Conservation (phyloP, 768 basidiomycete genomes). For the Lentinula lateritia region DNA sequence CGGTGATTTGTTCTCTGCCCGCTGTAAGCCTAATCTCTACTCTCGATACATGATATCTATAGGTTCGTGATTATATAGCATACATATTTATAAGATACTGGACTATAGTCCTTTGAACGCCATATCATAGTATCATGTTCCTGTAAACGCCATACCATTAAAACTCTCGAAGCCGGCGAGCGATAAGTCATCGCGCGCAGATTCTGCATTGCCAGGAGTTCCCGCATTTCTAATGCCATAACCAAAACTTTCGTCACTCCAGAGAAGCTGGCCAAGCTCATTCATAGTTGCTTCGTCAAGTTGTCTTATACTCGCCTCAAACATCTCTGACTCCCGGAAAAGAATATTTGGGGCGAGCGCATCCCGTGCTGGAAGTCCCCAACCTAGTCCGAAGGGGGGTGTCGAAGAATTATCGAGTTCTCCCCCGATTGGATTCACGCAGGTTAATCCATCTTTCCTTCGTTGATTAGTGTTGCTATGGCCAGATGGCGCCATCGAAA, state of each 20-base stretch:
- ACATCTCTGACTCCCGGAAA: conserved; percentile 5
- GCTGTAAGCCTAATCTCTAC: too few species aligned
- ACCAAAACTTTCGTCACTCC: background rate
- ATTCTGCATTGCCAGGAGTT: background rate
- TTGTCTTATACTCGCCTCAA: conserved; percentile 2
- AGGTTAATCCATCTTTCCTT: background rate
- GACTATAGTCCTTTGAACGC: background rate
- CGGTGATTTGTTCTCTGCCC: too few species aligned
- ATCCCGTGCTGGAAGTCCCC: conserved; percentile 4
- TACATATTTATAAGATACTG: background rate
- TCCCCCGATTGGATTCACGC: background rate
- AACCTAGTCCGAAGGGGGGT: background rate
- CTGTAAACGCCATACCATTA: background rate
- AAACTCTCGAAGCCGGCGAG: background rate
- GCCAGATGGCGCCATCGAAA: background rate
- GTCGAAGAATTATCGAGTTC: too few species aligned
- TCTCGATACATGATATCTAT: too few species aligned
- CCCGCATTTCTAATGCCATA: background rate
- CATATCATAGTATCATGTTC: background rate
- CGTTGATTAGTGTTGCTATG: background rate
- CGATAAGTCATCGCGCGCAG: background rate
- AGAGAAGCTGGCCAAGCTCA: conserved; percentile 6
- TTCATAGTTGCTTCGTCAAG: conserved; percentile 4
- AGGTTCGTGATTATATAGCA: background rate
- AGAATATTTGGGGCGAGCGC: background rate